Evolutionary conservation across 345 rosid species (phyloP).

Genomic region (Physaria fendleri): DNA sequence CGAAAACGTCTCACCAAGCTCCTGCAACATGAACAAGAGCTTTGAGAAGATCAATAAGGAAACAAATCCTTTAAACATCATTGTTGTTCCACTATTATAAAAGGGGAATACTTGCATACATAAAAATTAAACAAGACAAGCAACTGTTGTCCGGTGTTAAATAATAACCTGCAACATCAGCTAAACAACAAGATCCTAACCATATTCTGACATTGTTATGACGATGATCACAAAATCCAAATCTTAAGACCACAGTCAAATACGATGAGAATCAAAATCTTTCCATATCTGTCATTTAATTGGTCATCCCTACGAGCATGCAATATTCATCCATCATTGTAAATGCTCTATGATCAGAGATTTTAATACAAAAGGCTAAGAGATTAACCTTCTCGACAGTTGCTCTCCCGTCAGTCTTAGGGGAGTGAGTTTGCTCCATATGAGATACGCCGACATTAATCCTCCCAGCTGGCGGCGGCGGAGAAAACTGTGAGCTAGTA

Average conservation of each 20-base stretch:
- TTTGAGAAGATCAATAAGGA: conserved; percentile 12
- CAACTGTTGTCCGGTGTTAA: background rate
- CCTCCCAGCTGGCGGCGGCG: conserved; percentile 46
- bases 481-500: conserved; percentile 78
- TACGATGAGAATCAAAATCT: background rate
- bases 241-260: background rate
- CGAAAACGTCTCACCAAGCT: conserved; percentile 34
- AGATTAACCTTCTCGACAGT: conserved; percentile 44
- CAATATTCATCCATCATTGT: background rate
- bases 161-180: background rate
- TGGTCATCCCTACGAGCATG: background rate
- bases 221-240: background rate
- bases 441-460: conserved; percentile 39
- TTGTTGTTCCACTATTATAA: background rate
- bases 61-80: background rate
- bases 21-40: conserved; percentile 36
- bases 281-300: background rate
- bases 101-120: background rate
- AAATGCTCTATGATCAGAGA: background rate
- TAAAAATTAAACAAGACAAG: background rate
- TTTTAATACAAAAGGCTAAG: background rate
- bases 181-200: background rate
- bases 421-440: conserved; percentile 29
- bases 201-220: background rate
- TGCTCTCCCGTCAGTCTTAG: conserved; percentile 5